Conservation (phyloP, 352 stramenopile species). For the Phytophthora multivora region DNA sequence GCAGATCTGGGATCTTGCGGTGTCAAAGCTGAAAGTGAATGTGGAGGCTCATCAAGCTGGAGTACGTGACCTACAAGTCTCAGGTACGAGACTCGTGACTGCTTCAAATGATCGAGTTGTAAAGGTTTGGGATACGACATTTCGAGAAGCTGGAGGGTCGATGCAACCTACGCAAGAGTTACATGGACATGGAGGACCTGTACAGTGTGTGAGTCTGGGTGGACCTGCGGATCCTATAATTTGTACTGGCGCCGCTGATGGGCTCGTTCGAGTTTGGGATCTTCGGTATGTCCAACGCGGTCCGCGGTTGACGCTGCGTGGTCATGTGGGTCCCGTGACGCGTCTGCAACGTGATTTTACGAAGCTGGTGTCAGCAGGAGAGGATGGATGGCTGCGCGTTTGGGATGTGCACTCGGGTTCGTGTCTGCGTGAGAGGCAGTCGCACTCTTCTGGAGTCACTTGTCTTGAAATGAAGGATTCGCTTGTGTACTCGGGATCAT, state of each 20-base stretch:
- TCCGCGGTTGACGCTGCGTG: constrained; percentile 58
- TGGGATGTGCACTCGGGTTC: constrained; percentile 85
- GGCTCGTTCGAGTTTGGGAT: constrained; percentile 83
- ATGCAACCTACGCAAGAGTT: constrained; percentile 61
- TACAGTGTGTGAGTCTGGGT: constrained; percentile 71
- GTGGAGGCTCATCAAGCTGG: constrained; percentile 60
- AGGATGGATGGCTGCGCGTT: constrained; percentile 72
- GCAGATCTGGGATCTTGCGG: constrained; percentile 75
- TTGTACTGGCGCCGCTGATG: constrained; percentile 75
- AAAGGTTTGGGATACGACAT: constrained; percentile 82
- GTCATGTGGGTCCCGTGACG: constrained; percentile 60
- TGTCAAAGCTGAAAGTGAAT: constrained; percentile 57
- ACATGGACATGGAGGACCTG: constrained; percentile 64
- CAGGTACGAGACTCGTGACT: constrained; percentile 72
- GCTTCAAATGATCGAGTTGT: constrained; percentile 74
- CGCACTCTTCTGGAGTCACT: constrained; percentile 70
- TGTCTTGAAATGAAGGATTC: constrained; percentile 64
- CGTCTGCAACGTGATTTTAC: constrained; percentile 82
- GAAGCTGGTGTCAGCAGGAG: constrained; percentile 75
- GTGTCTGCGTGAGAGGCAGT: constrained; percentile 58
- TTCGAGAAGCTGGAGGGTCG: constrained; percentile 42
- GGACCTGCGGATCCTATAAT: constrained; percentile 79
- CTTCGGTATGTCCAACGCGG: constrained; percentile 76
- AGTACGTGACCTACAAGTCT: constrained; percentile 74
- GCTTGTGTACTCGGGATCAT: constrained; percentile 72